phyloP scores from a whole-genome alignment of 2,329 filamentous ascomycete species.

The Daldinia sp. region DNA sequence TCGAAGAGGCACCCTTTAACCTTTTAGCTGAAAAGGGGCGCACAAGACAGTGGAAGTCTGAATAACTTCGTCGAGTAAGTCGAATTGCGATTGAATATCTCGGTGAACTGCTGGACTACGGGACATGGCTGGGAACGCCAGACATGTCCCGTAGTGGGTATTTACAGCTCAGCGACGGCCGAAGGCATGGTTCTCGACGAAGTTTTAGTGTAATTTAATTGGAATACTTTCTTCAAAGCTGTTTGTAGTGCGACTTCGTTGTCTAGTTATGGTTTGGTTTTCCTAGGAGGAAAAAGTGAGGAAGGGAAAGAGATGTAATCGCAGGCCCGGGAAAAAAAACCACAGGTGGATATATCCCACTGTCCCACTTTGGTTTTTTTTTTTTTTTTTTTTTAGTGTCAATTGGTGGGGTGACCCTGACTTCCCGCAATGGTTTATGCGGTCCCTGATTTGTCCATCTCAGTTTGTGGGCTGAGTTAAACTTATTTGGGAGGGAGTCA shows the following conservation, averaged over 20 bases:
- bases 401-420: slow-evolving; percentile 36
- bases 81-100: slow-evolving; percentile 69
- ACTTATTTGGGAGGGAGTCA: slow-evolving; percentile 39
- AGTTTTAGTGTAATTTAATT: slow-evolving; percentile 56
- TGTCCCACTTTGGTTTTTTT: slow-evolving; percentile 29
- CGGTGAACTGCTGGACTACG: slow-evolving; percentile 89
- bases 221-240: slow-evolving; percentile 36
- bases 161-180: slow-evolving; percentile 93
- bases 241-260: slow-evolving; percentile 69
- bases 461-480: slow-evolving; percentile 24
- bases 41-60: slow-evolving; percentile 61
- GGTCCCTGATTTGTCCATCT: slow-evolving; percentile 41
- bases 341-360: slow-evolving; percentile 34
- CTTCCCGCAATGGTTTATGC: slow-evolving; percentile 19
- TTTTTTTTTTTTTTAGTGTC: slow-evolving; percentile 40
- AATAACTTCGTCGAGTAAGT: slow-evolving; percentile 69
- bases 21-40: slow-evolving; percentile 38
- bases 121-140: slow-evolving; percentile 63
- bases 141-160: slow-evolving; percentile 77
- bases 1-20: slow-evolving; percentile 37
- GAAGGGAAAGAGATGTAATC: slow-evolving; percentile 42
- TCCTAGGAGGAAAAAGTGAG: slow-evolving; percentile 47
- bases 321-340: slow-evolving; percentile 45
- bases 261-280: slow-evolving; percentile 58
- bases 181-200: slow-evolving; percentile 78